Conservation (phyloP, 2,329 filamentous ascomycete genomes). For the Ceratocystis cubensis region DNA sequence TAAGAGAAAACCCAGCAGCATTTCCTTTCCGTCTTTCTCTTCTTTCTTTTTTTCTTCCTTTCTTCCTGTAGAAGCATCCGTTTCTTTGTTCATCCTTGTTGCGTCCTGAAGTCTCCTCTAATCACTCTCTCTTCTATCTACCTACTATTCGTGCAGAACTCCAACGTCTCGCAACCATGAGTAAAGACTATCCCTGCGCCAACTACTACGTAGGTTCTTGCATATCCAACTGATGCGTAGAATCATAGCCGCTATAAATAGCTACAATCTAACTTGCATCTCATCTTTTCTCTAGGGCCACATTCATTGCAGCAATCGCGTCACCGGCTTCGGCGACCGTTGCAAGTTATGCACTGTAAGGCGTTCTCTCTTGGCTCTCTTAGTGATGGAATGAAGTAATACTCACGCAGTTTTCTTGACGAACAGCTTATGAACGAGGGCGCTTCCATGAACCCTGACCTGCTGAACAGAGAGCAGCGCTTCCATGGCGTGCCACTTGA, state of each 20-base stretch:
- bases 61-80: no score
- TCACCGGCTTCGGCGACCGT: constrained; percentile 26
- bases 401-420: not conserved
- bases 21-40: no score
- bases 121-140: not conserved
- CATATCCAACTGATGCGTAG: not conserved
- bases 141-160: not conserved
- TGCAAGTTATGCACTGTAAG: constrained; percentile 27
- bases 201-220: constrained; percentile 28
- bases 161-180: constrained; percentile 10
- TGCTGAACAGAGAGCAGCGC: constrained; percentile 14
- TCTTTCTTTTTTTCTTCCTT: not conserved
- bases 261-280: not conserved
- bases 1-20: no score
- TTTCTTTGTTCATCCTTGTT: not conserved
- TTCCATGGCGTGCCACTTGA: constrained; percentile 7
- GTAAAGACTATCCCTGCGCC: constrained; percentile 28
- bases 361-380: not conserved
- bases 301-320: constrained; percentile 28
- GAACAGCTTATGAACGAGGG: constrained; percentile 14
- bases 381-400: no score
- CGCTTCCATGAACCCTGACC: constrained; percentile 13
- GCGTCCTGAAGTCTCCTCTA: no score
- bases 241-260: not conserved
- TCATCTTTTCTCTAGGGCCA: constrained; percentile 23